These are phyloP conservation scores for Polyporus tsugae DNA, from an alignment of 1,284 basidiomycete genomes.

Conservation along the genomic window DNA sequence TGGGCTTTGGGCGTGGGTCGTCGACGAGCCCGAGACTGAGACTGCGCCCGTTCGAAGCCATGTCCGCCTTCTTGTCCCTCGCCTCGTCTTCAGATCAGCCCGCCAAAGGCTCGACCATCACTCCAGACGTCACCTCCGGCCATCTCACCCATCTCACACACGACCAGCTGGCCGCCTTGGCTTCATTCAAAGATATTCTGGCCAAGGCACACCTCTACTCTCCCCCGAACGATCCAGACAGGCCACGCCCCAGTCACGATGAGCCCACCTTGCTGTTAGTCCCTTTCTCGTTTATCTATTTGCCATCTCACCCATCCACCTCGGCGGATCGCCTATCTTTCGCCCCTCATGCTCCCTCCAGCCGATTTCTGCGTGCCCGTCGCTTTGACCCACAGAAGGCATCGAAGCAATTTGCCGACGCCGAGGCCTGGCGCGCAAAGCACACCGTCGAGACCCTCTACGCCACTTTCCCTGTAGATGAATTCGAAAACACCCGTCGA, in stretches of 20 bases:
- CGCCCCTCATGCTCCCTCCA: constrained; percentile 38
- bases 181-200: constrained; percentile 61
- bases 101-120: constrained; percentile 30
- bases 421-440: constrained; percentile 70
- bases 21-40: background rate
- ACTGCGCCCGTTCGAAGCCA: constrained; percentile 9
- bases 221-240: constrained; percentile 36
- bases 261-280: constrained; percentile 54
- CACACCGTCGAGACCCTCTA: constrained; percentile 70
- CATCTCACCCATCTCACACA: constrained; percentile 61
- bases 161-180: constrained; percentile 56
- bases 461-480: constrained; percentile 61
- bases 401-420: constrained; percentile 70
- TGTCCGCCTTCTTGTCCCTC: constrained; percentile 26
- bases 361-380: constrained; percentile 81
- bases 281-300: constrained; percentile 1
- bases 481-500: constrained; percentile 64
- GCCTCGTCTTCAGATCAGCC: constrained; percentile 22
- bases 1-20: background rate
- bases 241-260: constrained; percentile 59
- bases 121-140: constrained; percentile 50
- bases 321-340: background rate
- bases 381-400: constrained; percentile 70
- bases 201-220: constrained; percentile 58
- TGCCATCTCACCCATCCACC: constrained; percentile 60